phyloP scores from a whole-genome alignment of 257 asterid genomes.

The Handroanthus guayacan region DNA sequence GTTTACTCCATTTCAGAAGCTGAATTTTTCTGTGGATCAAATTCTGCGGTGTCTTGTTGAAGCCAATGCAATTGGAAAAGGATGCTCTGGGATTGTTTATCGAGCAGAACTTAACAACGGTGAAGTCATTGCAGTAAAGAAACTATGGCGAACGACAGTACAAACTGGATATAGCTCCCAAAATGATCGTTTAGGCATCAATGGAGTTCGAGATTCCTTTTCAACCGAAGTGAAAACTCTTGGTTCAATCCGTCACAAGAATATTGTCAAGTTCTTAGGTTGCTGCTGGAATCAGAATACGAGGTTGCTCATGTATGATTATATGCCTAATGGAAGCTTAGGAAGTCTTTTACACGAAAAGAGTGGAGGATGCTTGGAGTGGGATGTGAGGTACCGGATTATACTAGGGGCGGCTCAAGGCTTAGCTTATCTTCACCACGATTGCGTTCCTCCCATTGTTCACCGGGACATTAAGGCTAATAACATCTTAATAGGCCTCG shows the following conservation, averaged over 20 bases:
- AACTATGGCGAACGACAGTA: conserved; percentile 68
- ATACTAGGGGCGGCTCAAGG: conserved; percentile 84
- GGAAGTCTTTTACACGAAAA: conserved; percentile 74
- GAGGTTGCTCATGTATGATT: conserved; percentile 82
- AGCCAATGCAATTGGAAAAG: conserved; percentile 77
- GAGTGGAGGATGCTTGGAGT: conserved; percentile 63
- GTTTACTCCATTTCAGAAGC: conserved; percentile 77
- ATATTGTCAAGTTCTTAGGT: conserved; percentile 81
- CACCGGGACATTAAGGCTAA: conserved; percentile 90
- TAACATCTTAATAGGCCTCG: conserved; percentile 74
- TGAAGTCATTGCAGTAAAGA: conserved; percentile 77
- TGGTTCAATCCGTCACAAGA: conserved; percentile 80
- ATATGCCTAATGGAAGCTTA: conserved; percentile 89
- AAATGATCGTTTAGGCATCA: conserved; percentile 39
- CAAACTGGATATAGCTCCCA: conserved; percentile 43
- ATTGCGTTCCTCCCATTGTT: conserved; percentile 78
- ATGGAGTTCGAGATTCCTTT: conserved; percentile 71
- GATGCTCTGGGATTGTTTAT: conserved; percentile 85
- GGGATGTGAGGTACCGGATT: conserved; percentile 77
- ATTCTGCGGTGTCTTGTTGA: conserved; percentile 65
- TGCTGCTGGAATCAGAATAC: conserved; percentile 82
- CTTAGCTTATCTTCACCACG: conserved; percentile 80
- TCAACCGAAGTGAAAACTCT: conserved; percentile 78
- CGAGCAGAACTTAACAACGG: conserved; percentile 67
- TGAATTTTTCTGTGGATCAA: conserved; percentile 64